Conservation (phyloP, 2,329 filamentous ascomycete genomes). For the Teratosphaeria pseudoeucalypti region DNA sequence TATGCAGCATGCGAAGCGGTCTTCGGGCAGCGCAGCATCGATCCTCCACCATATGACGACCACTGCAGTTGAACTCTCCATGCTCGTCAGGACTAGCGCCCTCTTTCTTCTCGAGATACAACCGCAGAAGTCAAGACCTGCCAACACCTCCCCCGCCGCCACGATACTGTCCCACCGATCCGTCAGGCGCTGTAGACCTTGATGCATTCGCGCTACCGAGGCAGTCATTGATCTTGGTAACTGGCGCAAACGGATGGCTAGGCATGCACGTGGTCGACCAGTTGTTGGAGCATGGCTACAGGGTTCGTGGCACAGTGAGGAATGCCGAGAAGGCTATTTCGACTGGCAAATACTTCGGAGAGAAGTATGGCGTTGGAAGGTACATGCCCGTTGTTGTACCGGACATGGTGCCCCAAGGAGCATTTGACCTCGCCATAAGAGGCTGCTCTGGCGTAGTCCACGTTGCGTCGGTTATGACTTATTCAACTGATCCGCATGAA, state of each 20-base stretch:
- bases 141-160: slow-evolving; percentile 1
- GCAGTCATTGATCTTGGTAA: slow-evolving; percentile 17
- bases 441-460: slow-evolving; percentile 36
- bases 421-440: slow-evolving; percentile 32
- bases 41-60: slow-evolving; percentile 10
- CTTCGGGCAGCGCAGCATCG: slow-evolving; percentile 6
- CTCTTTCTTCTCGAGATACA: background rate
- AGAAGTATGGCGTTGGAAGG: slow-evolving; percentile 18
- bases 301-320: slow-evolving; percentile 20
- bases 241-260: slow-evolving; percentile 19
- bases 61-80: background rate
- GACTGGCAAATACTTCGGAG: slow-evolving; percentile 16
- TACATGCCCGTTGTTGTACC: slow-evolving; percentile 33
- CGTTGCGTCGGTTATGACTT: slow-evolving; percentile 34
- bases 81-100: background rate
- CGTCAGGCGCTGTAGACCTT: background rate
- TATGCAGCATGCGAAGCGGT: slow-evolving; percentile 4
- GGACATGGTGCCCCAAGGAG: slow-evolving; percentile 27
- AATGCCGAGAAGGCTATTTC: slow-evolving; percentile 16
- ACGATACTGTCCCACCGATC: background rate
- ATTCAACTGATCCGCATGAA: slow-evolving; percentile 30
- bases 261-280: slow-evolving; percentile 21
- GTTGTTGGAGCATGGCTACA: slow-evolving; percentile 18
- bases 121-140: background rate
- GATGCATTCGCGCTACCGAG: slow-evolving; percentile 6